Evolutionary conservation across 2,329 filamentous ascomycete species (phyloP), one percentile per base, ranked within the genome.

Genomic region (Colletotrichum aenigma): DNA sequence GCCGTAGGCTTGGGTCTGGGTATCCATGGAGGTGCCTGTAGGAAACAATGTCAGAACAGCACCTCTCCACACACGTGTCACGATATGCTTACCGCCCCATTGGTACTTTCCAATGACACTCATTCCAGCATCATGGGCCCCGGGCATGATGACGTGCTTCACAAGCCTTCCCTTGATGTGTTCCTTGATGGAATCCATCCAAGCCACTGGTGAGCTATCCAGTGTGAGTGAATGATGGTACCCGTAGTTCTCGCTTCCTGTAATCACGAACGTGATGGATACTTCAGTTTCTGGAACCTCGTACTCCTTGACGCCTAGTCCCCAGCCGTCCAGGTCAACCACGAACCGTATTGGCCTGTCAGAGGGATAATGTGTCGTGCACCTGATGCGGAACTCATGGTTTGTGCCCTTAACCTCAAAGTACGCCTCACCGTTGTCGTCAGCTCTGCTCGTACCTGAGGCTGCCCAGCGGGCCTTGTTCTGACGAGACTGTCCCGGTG

Each of bases 111-210:
- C 55, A 75, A 87, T 87, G 2, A 76, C 81, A 28, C 83, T 85
- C 87, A 90, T 89, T n/a, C 87, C 88, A 0, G 87, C 82, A 73
- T 89, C 87, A 75, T 90, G 87, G 5, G 86, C 84, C 10, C 87
- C 88, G 0, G 88, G 88, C 82, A 90, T 86, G 65, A 86, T 83
- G 21, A 89, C 82, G 34, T 88, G 84, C 67, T 85, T 85, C 0
- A 89, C 79, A 2, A 83, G 84, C 13, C 88, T 84, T 75, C 83
- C 80, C 48, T 81, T 80, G 75, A 85, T 84, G 4, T 81, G 79
- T 21, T 82, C 71, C 72, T 83, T 82, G 12, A 84, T 78, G 7
- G 74, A 71, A 38, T 76, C 79, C 83, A 85, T 85, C 83, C 83
- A 85, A 72, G 80, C 80, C 36, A 79, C 79, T 0, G 78, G 73